Base-by-base conservation (phyloP, 1,284 basidiomycete species). In the Xerocomus amazonicus region DNA sequence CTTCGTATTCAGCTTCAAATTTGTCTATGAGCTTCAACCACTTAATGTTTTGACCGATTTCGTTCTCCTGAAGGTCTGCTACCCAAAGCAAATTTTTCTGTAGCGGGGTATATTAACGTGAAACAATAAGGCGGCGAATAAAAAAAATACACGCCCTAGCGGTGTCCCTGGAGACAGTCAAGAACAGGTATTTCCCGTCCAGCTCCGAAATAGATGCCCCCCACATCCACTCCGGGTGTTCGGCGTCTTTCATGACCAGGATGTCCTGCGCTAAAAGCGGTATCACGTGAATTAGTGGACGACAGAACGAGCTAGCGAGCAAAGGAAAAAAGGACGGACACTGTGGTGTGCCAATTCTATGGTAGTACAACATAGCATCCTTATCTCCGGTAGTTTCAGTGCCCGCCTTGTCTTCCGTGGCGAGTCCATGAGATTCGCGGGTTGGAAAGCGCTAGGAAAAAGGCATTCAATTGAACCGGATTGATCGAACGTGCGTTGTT, bases 61-160 rank as follows among this genome's bases (percentile, higher is more conserved):
- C 68, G 48, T 79, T 74, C 45, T 77, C 70, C 41, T 78, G 62
- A 9, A 89, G 70, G 59, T 90, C 83, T 3, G 84, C 77, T 36
- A 90, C 73, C 87, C 87, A 90, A 1, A 90, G 65, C n/a, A 81
- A 65, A 59, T 86, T 83, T 78, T 83, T 83, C 85, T 89, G 56
- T 45, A n/a, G 28, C 23, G 38, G 19, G n/a, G 23, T 38, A n/a
- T 13, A 23, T 17, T 12, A 10, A 36, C 9, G 35, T 32, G 9
- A 35, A 44, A n/a, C 27, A 28, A 43, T 16, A 23, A 29, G 3
- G 54, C 8, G 17, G 42, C 13, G 33, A 26, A 42, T 44, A 12
- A 5, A 27, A 16, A 45, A 51, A 47, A 35, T 28, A 58, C 74
- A 52, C 65, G 84, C 86, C 60, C 77, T 73, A n/a, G 83, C 77